Evolutionary conservation across 345 rosid species (phyloP), one percentile per base, ranked within the genome.

Genomic region (Hypericum perforatum): DNA sequence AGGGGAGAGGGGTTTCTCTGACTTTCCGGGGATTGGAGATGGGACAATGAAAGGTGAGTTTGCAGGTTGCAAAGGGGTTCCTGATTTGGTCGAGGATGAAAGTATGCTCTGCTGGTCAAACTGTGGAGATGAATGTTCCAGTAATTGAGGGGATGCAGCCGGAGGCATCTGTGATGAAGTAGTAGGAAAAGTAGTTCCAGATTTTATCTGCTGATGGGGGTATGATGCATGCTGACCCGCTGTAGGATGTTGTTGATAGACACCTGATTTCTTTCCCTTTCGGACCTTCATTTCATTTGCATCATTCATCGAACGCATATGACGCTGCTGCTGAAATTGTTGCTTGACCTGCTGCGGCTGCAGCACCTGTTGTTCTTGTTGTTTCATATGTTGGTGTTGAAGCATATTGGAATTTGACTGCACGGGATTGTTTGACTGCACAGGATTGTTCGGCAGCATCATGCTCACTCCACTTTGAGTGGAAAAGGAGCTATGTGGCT

Each of bases 71-170:
- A 77, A 67, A 44, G 95, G 95, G 37, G 90, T 92, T 64, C 94
- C 94, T 59, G 67, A 63, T 74, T 75, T 85, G 57, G 74, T 76
- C 48, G 78, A 62, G 37, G 92, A 62, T 58, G 78, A 13, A 4
- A 62, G 65, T 42, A 82, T 61, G 71, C 66, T 83, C 74, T 85
- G 90, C 76, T 83, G 96, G 68, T 92, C 96, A 48, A 88, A 59
- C 78, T 83, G 98, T 48, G 90, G 95, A 68, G 98, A 92, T 65
- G 94, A 65, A 69, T 82, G 79, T 57, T 77, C 96, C 8, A 70
- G 63, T 57, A 88, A 72, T 72, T 88, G 96, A 22, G 90, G 88
- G 54, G 96, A 88, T 52, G 82, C 67, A 50, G 84, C 74, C 72
- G 68, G 95, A 60, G 76, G 69, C 58, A 75, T 67, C 53, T 91